Evolutionary conservation across 768 basidiomycete genomes (phyloP), one percentile per base, ranked within the genome.

Genomic region (Lactifluus volemus): DNA sequence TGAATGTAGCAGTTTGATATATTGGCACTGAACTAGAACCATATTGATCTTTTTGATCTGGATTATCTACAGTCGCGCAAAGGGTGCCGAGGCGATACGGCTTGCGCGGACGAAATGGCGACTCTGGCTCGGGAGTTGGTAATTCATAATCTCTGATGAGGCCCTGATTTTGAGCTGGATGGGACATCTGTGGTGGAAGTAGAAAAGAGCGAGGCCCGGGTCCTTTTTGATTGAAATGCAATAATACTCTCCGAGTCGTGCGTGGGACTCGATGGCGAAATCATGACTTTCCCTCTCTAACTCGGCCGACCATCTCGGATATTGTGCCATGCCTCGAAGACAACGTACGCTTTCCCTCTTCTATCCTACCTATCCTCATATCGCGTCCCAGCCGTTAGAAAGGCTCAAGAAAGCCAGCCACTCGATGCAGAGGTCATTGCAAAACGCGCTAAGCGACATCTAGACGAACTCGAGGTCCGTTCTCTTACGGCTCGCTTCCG

Each of bases 1-100:
- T 98, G 84, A 99, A 98, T 0, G 97, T 99, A 8, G 97, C 84
- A 1, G 93, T 89, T 76, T 98, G 97, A 75, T 98, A 99, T 74
- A 99, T 98, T 21, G 97, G 97, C 1, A 98, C 92, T 7, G 88
- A 89, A 67, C 89, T 92, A 61, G 91, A 86, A 19, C 94, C 94
- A 71, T 94, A 88, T 75, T 98, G 96, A 75, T 99, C 96, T 73
- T 96, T 95, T 75, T 87, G 88, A 58, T 81, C 80, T 0, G 92
- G 92, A 66, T 92, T 91, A 68, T 96, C 93, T 59, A 96, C 92
- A 5, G 92, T 94, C 25, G 89, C 93, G 62, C 91, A 92, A 60
- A 91, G 76, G 15, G 91, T 93, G n/a, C 89, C 88, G 72, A 93
- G 92, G n/a, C 84, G 80, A 74, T 92, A 91, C 0, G 88, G 88